Conservation (phyloP, 768 basidiomycete genomes). For the Sarcodon aspratus region DNA sequence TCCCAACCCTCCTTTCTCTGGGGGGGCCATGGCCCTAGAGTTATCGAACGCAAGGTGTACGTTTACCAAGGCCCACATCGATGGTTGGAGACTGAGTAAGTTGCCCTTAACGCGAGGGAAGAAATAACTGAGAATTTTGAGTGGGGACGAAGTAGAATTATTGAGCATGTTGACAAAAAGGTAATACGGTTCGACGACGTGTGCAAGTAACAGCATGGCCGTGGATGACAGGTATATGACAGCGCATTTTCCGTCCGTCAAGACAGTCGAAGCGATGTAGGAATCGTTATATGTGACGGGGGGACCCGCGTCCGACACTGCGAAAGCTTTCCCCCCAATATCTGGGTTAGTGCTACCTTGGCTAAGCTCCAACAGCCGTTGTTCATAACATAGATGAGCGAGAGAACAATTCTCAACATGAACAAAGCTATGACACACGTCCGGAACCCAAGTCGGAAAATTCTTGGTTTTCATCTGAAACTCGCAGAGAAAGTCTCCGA, state of each 20-base stretch:
- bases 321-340: slow-evolving; percentile 65
- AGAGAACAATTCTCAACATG: slow-evolving; percentile 72
- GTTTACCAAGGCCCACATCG: slow-evolving; percentile 21
- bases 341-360: slow-evolving; percentile 38
- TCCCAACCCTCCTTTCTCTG: slow-evolving; percentile 25
- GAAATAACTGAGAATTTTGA: slow-evolving; percentile 18
- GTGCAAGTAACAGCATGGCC: slow-evolving; percentile 49
- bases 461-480: slow-evolving; percentile 47
- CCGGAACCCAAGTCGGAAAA: slow-evolving; percentile 53
- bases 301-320: slow-evolving; percentile 53
- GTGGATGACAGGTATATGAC: slow-evolving; percentile 53
- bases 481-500: slow-evolving; percentile 58
- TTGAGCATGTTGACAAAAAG: slow-evolving; percentile 31
- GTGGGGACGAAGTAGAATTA: slow-evolving; percentile 15
- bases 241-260: slow-evolving; percentile 42
- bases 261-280: slow-evolving; percentile 39
- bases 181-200: slow-evolving; percentile 46
- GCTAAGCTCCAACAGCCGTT: slow-evolving; percentile 45
- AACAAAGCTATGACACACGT: slow-evolving; percentile 49
- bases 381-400: slow-evolving; percentile 66
- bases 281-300: slow-evolving; percentile 54
- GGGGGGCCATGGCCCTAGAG: slow-evolving; percentile 22
- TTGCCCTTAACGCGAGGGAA: slow-evolving; percentile 18
- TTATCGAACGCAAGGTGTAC: slow-evolving; percentile 29
- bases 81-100: slow-evolving; percentile 26